Evolutionary conservation across 2,329 filamentous ascomycete species (phyloP), one percentile per base, ranked within the genome.

Genomic region (Talaromyces sp.): DNA sequence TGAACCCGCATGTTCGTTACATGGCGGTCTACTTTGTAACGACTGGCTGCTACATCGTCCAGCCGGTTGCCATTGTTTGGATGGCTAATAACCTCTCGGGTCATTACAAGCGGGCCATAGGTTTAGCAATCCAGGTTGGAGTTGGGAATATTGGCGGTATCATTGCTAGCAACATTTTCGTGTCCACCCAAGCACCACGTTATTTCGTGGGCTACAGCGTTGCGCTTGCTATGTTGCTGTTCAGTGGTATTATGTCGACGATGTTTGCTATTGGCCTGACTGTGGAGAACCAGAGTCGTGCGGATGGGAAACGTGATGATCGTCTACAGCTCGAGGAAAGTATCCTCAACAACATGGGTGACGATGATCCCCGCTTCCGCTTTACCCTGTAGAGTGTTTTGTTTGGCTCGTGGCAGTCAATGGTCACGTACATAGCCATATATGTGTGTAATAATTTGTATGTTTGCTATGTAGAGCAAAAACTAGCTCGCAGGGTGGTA

Each of bases 71-170:
- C 6, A 67, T 70, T 45, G 70, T 71, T 8, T 74, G 72, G 73
- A 9, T 54, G 27, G 61, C 61, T 27, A 63, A 63, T 54, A 63
- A 63, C 22, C 31, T 63, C 27, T 37, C 49, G 13, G 33, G 33
- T 41, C 35, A 37, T 39, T 3, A 90, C 91, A 49, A 88, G 31
- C 61, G 61, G 37, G 49, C 61, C 8, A 49, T 63, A 39, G 61
- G 45, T 19, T 35, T 63, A 22, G 61, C 61, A 15, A 68, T 74
- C 54, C 70, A 74, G 60, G 68, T 76, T 37, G 72, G 70, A 7
- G 63, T 73, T 71, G 90, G 89, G 31, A 91, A 91, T 7, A 35
- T 35, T 35, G 33, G 33, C 33, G 33, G 33, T 11, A 35, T 35
- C 33, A 35, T 35, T 11, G 33, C 33, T 35, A 35, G 37, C 37